Evolutionary conservation across 2,329 filamentous ascomycete species (phyloP).

Genomic region (Scedosporium dehoogii): DNA sequence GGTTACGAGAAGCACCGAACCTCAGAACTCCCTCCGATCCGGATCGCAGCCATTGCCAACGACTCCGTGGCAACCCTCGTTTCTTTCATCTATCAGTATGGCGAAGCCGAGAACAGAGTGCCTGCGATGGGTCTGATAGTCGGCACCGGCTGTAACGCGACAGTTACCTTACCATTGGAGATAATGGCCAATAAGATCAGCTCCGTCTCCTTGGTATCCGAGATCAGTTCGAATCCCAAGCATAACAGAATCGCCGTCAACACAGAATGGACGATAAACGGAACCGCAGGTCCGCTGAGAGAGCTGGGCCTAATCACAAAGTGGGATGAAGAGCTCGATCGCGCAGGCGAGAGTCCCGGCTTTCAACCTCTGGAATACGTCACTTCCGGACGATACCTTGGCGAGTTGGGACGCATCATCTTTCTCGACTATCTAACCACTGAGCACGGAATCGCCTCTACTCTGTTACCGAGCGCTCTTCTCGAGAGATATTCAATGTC

Average conservation of each 20-base stretch:
- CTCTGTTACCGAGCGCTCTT: conserved; percentile 44
- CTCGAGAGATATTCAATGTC: conserved; percentile 52
- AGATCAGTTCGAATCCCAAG: conserved; percentile 16
- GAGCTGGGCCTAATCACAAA: conserved; percentile 53
- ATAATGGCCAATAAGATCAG: conserved; percentile 40
- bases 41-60: conserved; percentile 69
- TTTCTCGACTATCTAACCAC: conserved; percentile 53
- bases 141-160: conserved; percentile 74
- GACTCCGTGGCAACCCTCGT: conserved; percentile 72
- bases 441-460: conserved; percentile 25
- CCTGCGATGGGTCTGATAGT: conserved; percentile 74
- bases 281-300: conserved; percentile 57
- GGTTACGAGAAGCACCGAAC: conserved; percentile 46
- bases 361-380: conserved; percentile 82
- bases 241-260: conserved; percentile 66
- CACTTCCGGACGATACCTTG: conserved; percentile 69
- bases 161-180: conserved; percentile 57
- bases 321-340: conserved; percentile 63
- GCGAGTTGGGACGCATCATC: conserved; percentile 64
- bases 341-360: conserved; percentile 57
- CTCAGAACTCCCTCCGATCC: conserved; percentile 49
- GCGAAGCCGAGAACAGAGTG: conserved; percentile 48
- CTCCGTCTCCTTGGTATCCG: conserved; percentile 34
- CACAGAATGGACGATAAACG: conserved; percentile 76
- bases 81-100: conserved; percentile 64